A percentile compares a stretch with the other conserved stretches of the same genome.
Evolutionary conservation across 75 land plant species (phyloP).

Genomic region (Azolla pinnata): DNA sequence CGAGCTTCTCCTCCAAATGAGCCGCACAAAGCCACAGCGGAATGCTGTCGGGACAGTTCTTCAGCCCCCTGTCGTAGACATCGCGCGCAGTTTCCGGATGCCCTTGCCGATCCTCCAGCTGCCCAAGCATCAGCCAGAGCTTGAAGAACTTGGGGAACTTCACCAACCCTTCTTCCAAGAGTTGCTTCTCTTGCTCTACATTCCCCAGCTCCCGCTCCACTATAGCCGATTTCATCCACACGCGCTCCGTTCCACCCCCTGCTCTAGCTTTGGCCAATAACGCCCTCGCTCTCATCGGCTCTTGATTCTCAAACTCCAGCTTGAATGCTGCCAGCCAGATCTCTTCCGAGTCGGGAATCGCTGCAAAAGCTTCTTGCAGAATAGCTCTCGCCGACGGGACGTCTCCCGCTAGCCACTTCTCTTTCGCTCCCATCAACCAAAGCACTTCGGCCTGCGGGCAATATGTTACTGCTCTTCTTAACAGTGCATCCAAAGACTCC

Average conservation of each 20-base stretch:
- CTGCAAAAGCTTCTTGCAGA: conserved; percentile 87
- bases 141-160: conserved; percentile 6
- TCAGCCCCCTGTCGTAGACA: neutral
- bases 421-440: conserved; percentile 98
- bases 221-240: conserved; percentile 97
- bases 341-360: conserved; percentile 89
- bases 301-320: conserved; percentile 94
- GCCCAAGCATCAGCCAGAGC: conserved; percentile 32
- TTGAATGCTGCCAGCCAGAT: conserved; percentile 96
- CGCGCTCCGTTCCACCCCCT: conserved; percentile 81
- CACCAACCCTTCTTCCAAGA: conserved; percentile 64
- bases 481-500: conserved; percentile 76
- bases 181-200: conserved; percentile 47
- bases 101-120: conserved; percentile 43
- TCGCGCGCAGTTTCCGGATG: conserved; percentile 19
- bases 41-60: conserved; percentile 58
- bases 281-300: conserved; percentile 83
- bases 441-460: conserved; percentile 89
- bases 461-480: conserved; percentile 68
- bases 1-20: conserved; percentile 32
- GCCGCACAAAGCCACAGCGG: conserved; percentile 84
- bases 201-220: conserved; percentile 90
- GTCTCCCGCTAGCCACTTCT: conserved; percentile 97
- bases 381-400: conserved; percentile 82
- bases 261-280: conserved; percentile 84